These are phyloP conservation scores for Kwoniella mangroviensis DNA, from an alignment of 768 basidiomycete species.

Conservation along the genomic window DNA sequence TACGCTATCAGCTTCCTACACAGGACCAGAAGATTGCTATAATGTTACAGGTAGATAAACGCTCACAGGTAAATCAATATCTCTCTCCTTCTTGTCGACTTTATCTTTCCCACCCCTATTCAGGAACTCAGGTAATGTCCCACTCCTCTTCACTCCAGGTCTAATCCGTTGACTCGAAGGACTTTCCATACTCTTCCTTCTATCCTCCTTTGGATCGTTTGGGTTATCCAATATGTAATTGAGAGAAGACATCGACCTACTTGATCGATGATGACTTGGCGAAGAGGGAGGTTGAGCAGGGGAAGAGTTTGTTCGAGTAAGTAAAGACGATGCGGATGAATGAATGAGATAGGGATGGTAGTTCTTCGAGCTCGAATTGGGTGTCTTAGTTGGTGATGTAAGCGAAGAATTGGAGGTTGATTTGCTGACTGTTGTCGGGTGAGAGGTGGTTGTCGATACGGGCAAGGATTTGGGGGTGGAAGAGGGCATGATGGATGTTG, in stretches of 20 bases:
- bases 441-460: conserved; percentile 10
- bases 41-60: too few relatives aligned
- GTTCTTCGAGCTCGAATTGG: conserved; percentile 23
- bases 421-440: neutral
- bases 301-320: conserved; percentile 48
- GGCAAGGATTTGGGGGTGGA: neutral
- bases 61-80: conserved; percentile 45
- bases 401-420: conserved; percentile 1
- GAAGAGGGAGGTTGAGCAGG: conserved; percentile 39
- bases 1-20: neutral
- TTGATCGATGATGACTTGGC: conserved; percentile 31
- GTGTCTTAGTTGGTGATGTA: conserved; percentile 15
- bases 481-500: conserved; percentile 14
- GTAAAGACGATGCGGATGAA: conserved; percentile 43
- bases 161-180: conserved; percentile 13
- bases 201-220: conserved; percentile 12
- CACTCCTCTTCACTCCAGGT: conserved; percentile 36
- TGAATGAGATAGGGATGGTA: conserved; percentile 54
- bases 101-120: conserved; percentile 16
- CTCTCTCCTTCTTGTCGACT: conserved; percentile 8
- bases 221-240: conserved; percentile 13
- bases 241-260: conserved; percentile 37
- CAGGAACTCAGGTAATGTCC: conserved; percentile 33
- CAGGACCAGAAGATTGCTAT: too few relatives aligned
- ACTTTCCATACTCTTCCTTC: conserved; percentile 37